Conservation (phyloP, 441 rosid species). For the Aleurites moluccanus region DNA sequence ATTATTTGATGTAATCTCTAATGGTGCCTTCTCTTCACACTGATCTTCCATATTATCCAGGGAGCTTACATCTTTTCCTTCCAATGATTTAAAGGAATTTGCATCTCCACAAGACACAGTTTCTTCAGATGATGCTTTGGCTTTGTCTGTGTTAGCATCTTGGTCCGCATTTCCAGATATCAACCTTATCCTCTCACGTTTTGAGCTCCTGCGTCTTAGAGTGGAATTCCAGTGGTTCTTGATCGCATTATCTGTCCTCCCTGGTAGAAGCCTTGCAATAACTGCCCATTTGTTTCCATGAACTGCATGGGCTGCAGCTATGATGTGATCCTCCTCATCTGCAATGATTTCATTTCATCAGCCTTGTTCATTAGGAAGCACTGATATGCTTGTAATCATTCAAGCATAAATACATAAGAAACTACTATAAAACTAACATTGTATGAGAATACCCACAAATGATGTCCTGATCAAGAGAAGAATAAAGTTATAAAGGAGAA, state of each 20-base stretch:
- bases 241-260: constrained; percentile 70
- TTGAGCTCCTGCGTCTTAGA: constrained; percentile 47
- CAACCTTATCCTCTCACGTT: constrained; percentile 30
- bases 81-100: constrained; percentile 51
- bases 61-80: constrained; percentile 57
- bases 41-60: constrained; percentile 44
- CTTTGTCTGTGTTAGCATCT: constrained; percentile 51
- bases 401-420: not conserved
- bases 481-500: not conserved
- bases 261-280: constrained; percentile 60
- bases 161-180: constrained; percentile 39
- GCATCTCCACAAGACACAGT: constrained; percentile 66
- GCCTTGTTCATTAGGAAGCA: constrained; percentile 17
- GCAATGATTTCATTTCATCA: constrained; percentile 24
- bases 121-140: constrained; percentile 67
- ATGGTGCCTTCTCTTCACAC: constrained; percentile 32
- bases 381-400: not conserved
- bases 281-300: constrained; percentile 74
- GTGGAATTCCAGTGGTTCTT: constrained; percentile 75
- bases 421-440: not conserved
- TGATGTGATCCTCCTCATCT: constrained; percentile 78
- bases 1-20: constrained; percentile 34
- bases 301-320: constrained; percentile 52
- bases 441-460: not conserved
- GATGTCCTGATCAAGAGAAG: not conserved